These are phyloP conservation scores for Teratosphaeriaceae sp. DNA, from an alignment of 2,329 filamentous ascomycete genomes.

Conservation along the genomic window DNA sequence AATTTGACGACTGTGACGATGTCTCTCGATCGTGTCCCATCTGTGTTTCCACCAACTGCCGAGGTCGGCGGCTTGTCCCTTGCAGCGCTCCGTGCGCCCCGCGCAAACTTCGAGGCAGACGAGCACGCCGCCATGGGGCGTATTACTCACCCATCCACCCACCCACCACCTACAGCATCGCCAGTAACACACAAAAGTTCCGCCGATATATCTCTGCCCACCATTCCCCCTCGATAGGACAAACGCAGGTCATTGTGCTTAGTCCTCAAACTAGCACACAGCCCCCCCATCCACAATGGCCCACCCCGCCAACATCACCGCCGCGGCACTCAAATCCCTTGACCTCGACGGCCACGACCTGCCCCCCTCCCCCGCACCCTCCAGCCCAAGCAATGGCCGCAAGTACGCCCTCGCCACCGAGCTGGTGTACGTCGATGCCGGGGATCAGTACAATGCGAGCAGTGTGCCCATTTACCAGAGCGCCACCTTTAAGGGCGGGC, in stretches of 20 bases:
- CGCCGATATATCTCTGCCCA: constrained; percentile 3
- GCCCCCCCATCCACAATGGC: constrained; percentile 23
- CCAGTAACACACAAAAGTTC: neutral
- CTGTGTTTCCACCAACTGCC: too few species aligned
- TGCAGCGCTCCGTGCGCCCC: neutral
- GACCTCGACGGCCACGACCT: constrained; percentile 80
- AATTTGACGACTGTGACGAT: too few species aligned
- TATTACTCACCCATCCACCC: neutral
- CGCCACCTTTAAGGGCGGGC: constrained; percentile 90
- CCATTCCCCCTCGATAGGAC: constrained; percentile 8
- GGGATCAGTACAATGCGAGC: constrained; percentile 94
- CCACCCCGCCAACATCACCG: constrained; percentile 30
- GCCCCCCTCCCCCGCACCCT: constrained; percentile 87
- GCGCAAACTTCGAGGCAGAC: neutral
- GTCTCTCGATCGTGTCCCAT: neutral
- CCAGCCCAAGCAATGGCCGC: constrained; percentile 76
- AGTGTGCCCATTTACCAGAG: constrained; percentile 97
- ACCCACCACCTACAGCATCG: neutral
- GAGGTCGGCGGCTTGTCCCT: neutral
- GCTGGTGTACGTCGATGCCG: constrained; percentile 90
- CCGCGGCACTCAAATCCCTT: constrained; percentile 45
- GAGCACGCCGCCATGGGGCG: neutral
- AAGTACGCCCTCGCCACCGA: constrained; percentile 94
- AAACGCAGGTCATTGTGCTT: neutral
- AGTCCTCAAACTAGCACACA: constrained; percentile 22